phyloP scores from a whole-genome alignment of 139 green algal genomes.

The Micractinium sp. region DNA sequence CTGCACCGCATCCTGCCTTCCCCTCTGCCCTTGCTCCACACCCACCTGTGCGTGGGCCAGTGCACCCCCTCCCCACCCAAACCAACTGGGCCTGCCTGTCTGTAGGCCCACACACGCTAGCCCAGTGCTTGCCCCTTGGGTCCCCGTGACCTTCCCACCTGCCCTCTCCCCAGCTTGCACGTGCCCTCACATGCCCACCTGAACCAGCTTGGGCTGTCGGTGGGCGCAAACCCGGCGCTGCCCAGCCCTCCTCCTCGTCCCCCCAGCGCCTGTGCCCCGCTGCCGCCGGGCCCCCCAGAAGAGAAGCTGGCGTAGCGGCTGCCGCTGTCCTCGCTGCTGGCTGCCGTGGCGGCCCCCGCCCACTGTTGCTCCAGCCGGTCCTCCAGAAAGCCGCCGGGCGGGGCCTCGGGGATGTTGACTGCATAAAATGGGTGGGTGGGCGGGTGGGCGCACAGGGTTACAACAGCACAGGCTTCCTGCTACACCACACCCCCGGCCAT shows the following conservation, averaged over 20 bases:
- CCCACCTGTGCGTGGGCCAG: no score
- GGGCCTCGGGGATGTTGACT: conserved; percentile 22
- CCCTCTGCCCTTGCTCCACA: no score
- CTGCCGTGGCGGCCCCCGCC: background rate
- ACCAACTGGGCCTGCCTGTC: no score
- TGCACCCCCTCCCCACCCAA: no score
- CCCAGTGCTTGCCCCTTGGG: no score
- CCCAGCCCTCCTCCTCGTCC: background rate
- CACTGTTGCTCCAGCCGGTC: conserved; percentile 44
- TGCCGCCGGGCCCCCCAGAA: no score
- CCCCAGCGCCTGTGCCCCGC: background rate
- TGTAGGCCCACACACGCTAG: no score
- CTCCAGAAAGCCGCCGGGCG: conserved; percentile 39
- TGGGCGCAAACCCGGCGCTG: background rate
- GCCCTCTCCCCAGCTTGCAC: no score
- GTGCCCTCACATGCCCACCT: no score
- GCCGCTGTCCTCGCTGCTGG: background rate
- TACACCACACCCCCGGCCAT: background rate
- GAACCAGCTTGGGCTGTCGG: background rate
- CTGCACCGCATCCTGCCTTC: no score
- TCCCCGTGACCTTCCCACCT: no score
- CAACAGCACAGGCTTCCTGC: no score
- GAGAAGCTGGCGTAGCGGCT: background rate
- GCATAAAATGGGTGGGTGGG: background rate
- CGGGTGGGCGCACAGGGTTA: background rate